Conservation (phyloP, 1,139 yeast genomes). For the Williopsis jadinii region DNA sequence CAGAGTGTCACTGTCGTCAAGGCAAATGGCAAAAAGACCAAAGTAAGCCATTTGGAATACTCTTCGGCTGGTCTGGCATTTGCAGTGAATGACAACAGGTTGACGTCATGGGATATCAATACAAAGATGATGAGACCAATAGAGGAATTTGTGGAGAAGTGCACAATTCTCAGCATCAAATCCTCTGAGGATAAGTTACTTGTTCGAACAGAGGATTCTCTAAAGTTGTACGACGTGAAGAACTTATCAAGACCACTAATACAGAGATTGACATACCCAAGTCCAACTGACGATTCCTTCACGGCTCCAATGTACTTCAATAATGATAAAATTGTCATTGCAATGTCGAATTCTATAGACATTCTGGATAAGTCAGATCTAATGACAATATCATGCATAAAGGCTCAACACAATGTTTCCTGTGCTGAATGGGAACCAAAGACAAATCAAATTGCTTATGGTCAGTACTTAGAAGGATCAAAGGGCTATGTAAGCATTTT, state of each 20-base stretch:
- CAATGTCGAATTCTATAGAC: conserved; percentile 15
- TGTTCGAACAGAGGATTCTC: conserved; percentile 8
- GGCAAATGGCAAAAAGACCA: conserved; percentile 11
- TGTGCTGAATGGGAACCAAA: conserved; percentile 25
- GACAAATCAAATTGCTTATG: conserved; percentile 31
- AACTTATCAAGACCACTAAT: conserved; percentile 27
- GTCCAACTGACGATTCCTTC: too few species aligned
- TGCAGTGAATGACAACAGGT: conserved; percentile 2
- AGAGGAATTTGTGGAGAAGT: neutral
- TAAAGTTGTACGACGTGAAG: conserved; percentile 32
- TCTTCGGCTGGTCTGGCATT: neutral
- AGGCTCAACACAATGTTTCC: conserved; percentile 17
- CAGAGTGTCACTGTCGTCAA: conserved; percentile 11
- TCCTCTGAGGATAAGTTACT: conserved; percentile 4
- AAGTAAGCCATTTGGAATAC: conserved; percentile 1
- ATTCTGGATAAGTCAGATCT: conserved; percentile 31
- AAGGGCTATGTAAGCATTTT: conserved; percentile 26
- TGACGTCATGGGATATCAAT: conserved; percentile 13
- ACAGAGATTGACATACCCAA: conserved; percentile 9
- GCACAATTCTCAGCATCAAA: neutral
- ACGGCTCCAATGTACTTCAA: neutral
- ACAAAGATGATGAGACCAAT: conserved; percentile 10
- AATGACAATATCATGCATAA: conserved; percentile 21
- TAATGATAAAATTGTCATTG: neutral
- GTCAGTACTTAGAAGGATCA: conserved; percentile 16